Base-by-base conservation (phyloP, 2,329 filamentous ascomycete species). In the Fusarium dimerum region DNA sequence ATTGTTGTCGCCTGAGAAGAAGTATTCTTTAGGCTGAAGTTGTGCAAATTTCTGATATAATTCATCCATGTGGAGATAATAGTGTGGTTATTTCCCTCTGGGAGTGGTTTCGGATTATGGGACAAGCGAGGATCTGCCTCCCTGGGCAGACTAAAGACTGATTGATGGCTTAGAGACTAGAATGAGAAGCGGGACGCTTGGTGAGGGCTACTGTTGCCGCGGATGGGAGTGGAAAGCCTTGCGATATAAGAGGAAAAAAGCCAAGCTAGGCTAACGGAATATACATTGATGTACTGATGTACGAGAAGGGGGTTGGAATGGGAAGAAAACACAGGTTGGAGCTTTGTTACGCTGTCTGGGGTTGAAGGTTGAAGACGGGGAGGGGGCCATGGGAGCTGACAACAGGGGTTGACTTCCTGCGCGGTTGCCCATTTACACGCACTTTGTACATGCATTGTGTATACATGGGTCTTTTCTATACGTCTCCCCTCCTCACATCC, bases 1-100 rank as follows among this genome's bases (percentile, higher is more conserved):
- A 11, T 63, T 44, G 5, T 36, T 15, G 32, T 36, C 13, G 13
- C 32, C 32, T 9, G 13, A 36, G 32, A 36, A 36, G 55, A 54
- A 5, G 54, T 58, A 3, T 47, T 40, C n/a, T 49, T 50, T 16
- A 57, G 55, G 4, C 52, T 63, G 65, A 46, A 67, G 60, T 11
- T 53, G 54, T 43, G 61, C 56, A 42, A 70, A 63, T 43, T 68
- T 69, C 7, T 63, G 52, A 45, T 68, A 70, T 48, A 70, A 66
- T 29, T 69, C 67, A 26, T 70, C 68, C 68, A 70, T 70, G 26
- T 42, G 18, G 46, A 49, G 51, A 40, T 45, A 50, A 40, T 45
- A 50, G 48, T 38, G 29, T 36, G 40, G 26, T 18, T 20, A 8
- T 26, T 4, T 26, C 26, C 18, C 38, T 26, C 20, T 26, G 4